phyloP scores from a whole-genome alignment of 176 grass and related monocot genomes.

The Triticum urartu region DNA sequence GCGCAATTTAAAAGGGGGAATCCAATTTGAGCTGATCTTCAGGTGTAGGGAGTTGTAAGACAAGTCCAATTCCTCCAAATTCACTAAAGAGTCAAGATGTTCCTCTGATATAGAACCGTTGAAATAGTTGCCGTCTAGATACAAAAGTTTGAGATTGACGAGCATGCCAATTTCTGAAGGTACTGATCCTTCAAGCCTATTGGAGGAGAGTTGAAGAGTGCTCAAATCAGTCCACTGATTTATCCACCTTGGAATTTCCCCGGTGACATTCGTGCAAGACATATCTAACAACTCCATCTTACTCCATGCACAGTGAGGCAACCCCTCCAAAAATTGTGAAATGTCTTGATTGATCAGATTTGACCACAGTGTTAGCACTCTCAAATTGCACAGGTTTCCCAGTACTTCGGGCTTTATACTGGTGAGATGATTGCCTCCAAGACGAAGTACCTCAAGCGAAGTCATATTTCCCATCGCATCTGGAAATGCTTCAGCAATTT shows the following conservation, averaged over 20 bases:
- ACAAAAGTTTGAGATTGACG: neutral
- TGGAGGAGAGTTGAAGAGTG: slow-evolving; percentile 2
- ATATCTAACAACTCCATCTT: neutral
- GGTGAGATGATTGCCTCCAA: neutral
- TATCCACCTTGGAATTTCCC: neutral
- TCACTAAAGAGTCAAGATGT: neutral
- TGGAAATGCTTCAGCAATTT: neutral
- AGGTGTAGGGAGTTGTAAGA: neutral
- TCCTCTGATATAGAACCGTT: neutral
- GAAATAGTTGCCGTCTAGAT: neutral
- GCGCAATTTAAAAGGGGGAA: neutral
- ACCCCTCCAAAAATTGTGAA: neutral
- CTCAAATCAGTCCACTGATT: neutral
- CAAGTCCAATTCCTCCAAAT: neutral
- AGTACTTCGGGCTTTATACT: neutral
- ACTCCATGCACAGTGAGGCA: neutral
- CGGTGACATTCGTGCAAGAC: neutral
- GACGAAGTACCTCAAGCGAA: neutral
- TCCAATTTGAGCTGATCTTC: neutral
- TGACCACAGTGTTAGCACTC: neutral
- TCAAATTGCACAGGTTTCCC: neutral
- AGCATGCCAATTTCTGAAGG: neutral
- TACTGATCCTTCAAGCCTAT: neutral
- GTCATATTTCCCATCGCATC: neutral
- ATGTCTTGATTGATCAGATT: neutral